Evolutionary conservation across 2,329 filamentous ascomycete genomes (phyloP), one percentile per base, ranked within the genome.

Genomic region (Colletotrichum kahawae): DNA sequence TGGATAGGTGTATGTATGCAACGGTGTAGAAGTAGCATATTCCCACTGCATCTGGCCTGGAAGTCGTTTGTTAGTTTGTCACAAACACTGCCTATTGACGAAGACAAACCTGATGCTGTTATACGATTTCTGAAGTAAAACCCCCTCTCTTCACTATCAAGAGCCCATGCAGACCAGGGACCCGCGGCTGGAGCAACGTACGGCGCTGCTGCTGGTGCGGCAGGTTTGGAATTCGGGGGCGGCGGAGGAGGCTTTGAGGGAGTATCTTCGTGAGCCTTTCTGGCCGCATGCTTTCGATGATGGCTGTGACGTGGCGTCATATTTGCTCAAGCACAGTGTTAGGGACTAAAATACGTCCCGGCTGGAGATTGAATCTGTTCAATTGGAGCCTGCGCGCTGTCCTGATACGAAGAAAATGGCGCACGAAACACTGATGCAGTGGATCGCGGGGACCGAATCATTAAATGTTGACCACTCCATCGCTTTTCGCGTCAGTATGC

Each of bases 41-140:
- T 59, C 24, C 31, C 33, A 68, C 38, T 59, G 33, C 65, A 59
- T 59, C 43, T 68, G 13, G 18, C 65, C 65, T 68, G 12, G 2
- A 31, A 29, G 36, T 13, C 2, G 3, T 5, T 18, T 16, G 18
- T 54, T 3, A 71, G 16, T 14, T 21, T n/a, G 14, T 6, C 2
- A 18, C 5, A 18, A 10, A 34, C 0, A 7, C 14, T 3, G 2
- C 21, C 48, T 9, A 6, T 24, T 4, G 54, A 13, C 4, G 1
- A 36, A 8, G 16, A 21, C 51, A 12, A 5, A 74, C 71, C 71
- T 21, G n/a, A 29, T 5, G 33, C 34, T 10, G 54, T 54, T 7
- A 51, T 14, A 7, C 71, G 71, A 29, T 29, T 74, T 51, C 67
- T 65, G 33, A 60, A 74, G n/a, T 71, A 71, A 12, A 66, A 74